phyloP scores from a whole-genome alignment of 257 asterid genomes.

The Misopates orontium region DNA sequence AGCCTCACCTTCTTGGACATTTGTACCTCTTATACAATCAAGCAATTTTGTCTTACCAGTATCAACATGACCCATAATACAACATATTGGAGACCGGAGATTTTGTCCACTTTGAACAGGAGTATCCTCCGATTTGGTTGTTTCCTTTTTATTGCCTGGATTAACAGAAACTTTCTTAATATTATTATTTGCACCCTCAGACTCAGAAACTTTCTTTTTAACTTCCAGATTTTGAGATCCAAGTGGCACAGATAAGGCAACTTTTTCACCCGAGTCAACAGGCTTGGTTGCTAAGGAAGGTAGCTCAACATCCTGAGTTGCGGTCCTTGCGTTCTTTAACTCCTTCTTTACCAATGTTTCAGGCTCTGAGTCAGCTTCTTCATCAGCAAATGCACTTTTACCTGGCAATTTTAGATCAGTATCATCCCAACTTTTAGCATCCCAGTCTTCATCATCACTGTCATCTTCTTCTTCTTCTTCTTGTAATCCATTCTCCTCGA shows the following conservation, averaged over 20 bases:
- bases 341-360: slow-evolving; percentile 57
- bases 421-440: slow-evolving; percentile 95
- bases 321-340: slow-evolving; percentile 39
- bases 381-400: slow-evolving; percentile 76
- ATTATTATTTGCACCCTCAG: slow-evolving; percentile 35
- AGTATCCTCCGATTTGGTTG: slow-evolving; percentile 34
- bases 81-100: slow-evolving; percentile 94
- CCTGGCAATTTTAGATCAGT: slow-evolving; percentile 86
- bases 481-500: slow-evolving; percentile 59
- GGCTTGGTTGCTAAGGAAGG: slow-evolving; percentile 43
- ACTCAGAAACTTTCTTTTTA: slow-evolving; percentile 34
- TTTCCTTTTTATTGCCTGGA: slow-evolving; percentile 30
- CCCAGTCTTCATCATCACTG: slow-evolving; percentile 89
- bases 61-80: slow-evolving; percentile 99
- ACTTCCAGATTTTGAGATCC: slow-evolving; percentile 37
- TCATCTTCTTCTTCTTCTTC: slow-evolving; percentile 43
- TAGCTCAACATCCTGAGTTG: slow-evolving; percentile 39
- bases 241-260: slow-evolving; percentile 25
- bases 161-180: slow-evolving; percentile 30
- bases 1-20: slow-evolving; percentile 99
- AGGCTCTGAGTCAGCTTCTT: slow-evolving; percentile 79
- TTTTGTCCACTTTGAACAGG: slow-evolving; percentile 42
- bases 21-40: slow-evolving; percentile 94
- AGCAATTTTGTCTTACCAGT: slow-evolving; percentile 97
- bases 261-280: slow-evolving; percentile 30